Evolutionary conservation across 306 rosid species (phyloP).

Genomic region (Clitoria ternatea): DNA sequence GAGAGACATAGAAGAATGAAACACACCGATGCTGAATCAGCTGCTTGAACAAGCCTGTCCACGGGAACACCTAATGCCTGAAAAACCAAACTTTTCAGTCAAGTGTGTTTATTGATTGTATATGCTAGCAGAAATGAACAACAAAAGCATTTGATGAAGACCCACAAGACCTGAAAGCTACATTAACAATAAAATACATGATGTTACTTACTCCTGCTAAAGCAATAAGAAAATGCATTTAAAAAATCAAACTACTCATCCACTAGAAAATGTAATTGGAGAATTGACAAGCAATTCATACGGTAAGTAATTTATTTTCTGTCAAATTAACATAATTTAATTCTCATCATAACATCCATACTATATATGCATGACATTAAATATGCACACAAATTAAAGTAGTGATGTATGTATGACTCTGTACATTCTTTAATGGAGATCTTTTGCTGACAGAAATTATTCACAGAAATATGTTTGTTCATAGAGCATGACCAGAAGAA

Average conservation of each 20-base stretch:
- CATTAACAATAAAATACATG: neutral
- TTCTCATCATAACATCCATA: neutral
- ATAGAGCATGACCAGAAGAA: neutral
- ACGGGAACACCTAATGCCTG: constrained; percentile 93
- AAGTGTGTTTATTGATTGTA: constrained; percentile 11
- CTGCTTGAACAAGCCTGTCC: constrained; percentile 78
- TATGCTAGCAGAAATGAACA: neutral
- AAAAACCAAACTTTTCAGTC: constrained; percentile 11
- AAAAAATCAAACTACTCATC: too few relatives aligned
- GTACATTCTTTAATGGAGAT: neutral
- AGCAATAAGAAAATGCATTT: neutral
- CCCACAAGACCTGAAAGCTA: neutral
- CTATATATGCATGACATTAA: neutral
- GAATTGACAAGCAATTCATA: neutral
- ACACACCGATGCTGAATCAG: constrained; percentile 76
- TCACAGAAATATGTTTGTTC: neutral
- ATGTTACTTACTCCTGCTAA: neutral
- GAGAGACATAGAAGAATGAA: neutral
- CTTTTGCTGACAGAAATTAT: neutral
- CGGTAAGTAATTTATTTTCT: neutral
- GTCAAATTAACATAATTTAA: neutral
- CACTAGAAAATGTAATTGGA: too few relatives aligned
- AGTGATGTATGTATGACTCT: too few relatives aligned
- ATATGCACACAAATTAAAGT: neutral
- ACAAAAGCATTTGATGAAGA: neutral